Evolutionary conservation across 2,329 filamentous ascomycete genomes (phyloP), one percentile per base, ranked within the genome.

Genomic region (Coleophoma crateriformis): DNA sequence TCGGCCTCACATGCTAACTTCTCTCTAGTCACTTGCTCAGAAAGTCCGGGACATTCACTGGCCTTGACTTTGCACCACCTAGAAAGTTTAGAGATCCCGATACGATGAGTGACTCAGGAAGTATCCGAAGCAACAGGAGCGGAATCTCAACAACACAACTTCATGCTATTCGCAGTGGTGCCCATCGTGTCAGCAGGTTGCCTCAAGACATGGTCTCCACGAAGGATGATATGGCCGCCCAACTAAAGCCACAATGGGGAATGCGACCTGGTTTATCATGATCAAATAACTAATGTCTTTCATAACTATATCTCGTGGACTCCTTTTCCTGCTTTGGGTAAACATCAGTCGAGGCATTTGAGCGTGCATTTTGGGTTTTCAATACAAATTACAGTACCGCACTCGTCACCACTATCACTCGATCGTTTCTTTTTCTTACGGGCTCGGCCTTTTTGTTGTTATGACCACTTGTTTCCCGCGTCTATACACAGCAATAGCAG

Each of bases 21-120:
- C 14, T 0, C 2, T 3, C 17, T 54, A 87, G 84, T 38, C 85
- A 91, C 64, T 60, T 82, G 61, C 76, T 94, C 46, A 82, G 87
- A 63, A 91, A 90, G 63, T 91, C 87, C 2, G 74, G 80, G 53
- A 88, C 87, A 1, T 92, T 91, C 63, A 92, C 87, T 3, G 81
- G 71, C 1, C 79, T 94, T 27, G 88, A 94, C 70, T 94, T 94
- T 65, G 87, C 87, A 3, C 85, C 88, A 27, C 87, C 87, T 33
- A 82, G 83, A 60, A 85, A 84, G 65, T 87, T 92, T 69, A 82
- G 78, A 67, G 80, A 86, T 53, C 64, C 67, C 27, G 64, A 84
- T 52, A 71, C 61, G 37, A 77, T 76, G 72, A 87, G 82, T 59
- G 84, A 87, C 52, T 74, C 82, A 1, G 84, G 84, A 49, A 85